Base-by-base conservation (phyloP, 1,284 basidiomycete genomes). In the Peniophora sp. region DNA sequence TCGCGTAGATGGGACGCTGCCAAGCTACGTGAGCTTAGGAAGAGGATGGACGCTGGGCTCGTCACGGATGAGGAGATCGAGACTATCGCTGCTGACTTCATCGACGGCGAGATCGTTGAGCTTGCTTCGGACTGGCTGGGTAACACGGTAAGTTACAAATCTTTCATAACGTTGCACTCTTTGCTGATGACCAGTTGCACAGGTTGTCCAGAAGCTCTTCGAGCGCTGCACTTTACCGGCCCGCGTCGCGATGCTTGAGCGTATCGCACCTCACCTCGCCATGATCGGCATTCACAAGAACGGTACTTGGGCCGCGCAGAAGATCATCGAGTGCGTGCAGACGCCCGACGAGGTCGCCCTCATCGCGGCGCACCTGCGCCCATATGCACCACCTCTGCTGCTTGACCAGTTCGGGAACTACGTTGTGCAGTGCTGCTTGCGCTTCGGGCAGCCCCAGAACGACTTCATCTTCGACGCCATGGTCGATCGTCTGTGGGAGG, bases 211-310 rank as follows among this genome's bases (percentile, higher is more conserved):
- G 73, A 96, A 97, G 68, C 73, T 99, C 24, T 99, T 97, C 60
- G 96, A 98, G 68, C 86, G 83, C 58, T 92, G 92, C 62, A 90
- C 90, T 19, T 71, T 85, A 36, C 68, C 63, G 2, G 84, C 92
- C 47, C 81, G 95, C 58, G 78, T 91, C 56, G 82, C 84, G 16
- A 94, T 99, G 91, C 75, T 99, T 45, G 93, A 98, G 63, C 85
- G 93, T 45, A 87, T 99, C 53, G 83, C 87, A 2, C 97, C 97
- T 49, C 90, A 97, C 65, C 75, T 99, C 22, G 97, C 96, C 23
- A 92, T 92, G 79, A 97, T 98, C 58, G 97, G 97, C 47, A 94
- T 96, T 49, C 97, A 99, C 75, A 99, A 99, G 74, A 99, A 99
- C 61, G 97, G 97, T 38, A 99, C 97, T 0, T 99, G 97, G 97